Conservation (phyloP, 495 filamentous ascomycete species). For the Hypoxylon trugodes region DNA sequence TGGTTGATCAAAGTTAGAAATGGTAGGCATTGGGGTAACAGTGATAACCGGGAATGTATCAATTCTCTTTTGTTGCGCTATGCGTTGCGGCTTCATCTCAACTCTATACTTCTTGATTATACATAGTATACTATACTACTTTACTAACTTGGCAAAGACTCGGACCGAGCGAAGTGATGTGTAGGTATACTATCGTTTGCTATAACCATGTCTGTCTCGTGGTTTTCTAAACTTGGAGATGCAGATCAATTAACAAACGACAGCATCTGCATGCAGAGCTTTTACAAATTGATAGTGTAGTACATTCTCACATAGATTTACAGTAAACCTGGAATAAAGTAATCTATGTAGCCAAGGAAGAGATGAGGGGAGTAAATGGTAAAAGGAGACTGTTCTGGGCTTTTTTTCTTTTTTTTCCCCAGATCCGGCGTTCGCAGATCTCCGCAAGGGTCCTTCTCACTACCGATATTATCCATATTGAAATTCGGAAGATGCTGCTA, state of each 20-base stretch:
- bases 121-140: constrained; percentile 18
- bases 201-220: constrained; percentile 5
- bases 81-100: constrained; percentile 19
- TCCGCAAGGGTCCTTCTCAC: constrained; percentile 33
- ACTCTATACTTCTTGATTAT: constrained; percentile 10
- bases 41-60: constrained; percentile 12
- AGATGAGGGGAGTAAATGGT: background rate
- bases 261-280: constrained; percentile 9
- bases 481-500: constrained; percentile 13
- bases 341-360: constrained; percentile 4
- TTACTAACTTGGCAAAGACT: background rate
- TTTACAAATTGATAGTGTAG: no score
- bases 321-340: constrained; percentile 5
- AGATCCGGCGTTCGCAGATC: constrained; percentile 35
- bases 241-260: background rate
- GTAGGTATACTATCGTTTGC: background rate
- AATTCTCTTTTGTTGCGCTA: constrained; percentile 4
- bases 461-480: constrained; percentile 41
- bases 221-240: constrained; percentile 18
- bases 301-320: no score
- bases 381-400: constrained; percentile 33
- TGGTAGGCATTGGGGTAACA: constrained; percentile 26
- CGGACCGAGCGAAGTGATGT: background rate
- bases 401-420: constrained; percentile 32
- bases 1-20: constrained; percentile 39